Percentiles rank a stretch among this genome's conserved stretches.
Evolutionary conservation across 331 rosid genomes (phyloP).

Genomic region (Rosa hybrid): DNA sequence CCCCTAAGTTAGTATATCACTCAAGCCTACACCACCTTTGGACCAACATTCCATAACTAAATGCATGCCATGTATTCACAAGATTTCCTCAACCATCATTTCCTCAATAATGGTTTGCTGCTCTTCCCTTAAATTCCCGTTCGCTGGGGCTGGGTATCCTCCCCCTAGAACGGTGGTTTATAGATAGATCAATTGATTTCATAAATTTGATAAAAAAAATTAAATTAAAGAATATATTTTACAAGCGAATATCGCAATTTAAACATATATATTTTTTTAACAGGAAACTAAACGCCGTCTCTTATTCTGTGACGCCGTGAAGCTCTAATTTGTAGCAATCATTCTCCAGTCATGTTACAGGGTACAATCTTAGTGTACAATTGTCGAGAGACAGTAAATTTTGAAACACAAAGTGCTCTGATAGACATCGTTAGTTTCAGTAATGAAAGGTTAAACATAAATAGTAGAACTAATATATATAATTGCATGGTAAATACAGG

Average conservation of each 20-base stretch:
- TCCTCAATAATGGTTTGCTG: not conserved
- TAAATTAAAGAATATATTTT: too few species aligned
- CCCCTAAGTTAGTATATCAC: not conserved
- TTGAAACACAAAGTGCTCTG: too few species aligned
- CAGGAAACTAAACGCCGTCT: too few species aligned
- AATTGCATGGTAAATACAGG: not conserved
- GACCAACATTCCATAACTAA: slow-evolving; percentile 9
- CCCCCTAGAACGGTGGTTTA: not conserved
- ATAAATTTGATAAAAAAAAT: not conserved
- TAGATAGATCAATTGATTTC: not conserved
- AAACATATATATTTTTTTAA: too few species aligned
- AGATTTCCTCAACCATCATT: not conserved
- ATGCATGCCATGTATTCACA: not conserved
- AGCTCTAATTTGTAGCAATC: too few species aligned
- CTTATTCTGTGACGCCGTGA: too few species aligned
- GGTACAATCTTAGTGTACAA: too few species aligned
- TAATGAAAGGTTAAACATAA: not conserved
- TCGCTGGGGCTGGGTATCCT: not conserved
- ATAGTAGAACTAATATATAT: not conserved
- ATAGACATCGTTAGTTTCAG: too few species aligned
- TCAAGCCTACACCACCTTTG: not conserved
- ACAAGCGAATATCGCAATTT: too few species aligned
- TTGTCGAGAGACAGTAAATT: too few species aligned
- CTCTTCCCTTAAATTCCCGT: not conserved
- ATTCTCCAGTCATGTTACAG: too few species aligned